Percentiles rank a stretch among this genome's conserved stretches.
These are phyloP conservation scores for Talaromyces ruber DNA, from an alignment of 495 filamentous ascomycete species.

Conservation along the genomic window DNA sequence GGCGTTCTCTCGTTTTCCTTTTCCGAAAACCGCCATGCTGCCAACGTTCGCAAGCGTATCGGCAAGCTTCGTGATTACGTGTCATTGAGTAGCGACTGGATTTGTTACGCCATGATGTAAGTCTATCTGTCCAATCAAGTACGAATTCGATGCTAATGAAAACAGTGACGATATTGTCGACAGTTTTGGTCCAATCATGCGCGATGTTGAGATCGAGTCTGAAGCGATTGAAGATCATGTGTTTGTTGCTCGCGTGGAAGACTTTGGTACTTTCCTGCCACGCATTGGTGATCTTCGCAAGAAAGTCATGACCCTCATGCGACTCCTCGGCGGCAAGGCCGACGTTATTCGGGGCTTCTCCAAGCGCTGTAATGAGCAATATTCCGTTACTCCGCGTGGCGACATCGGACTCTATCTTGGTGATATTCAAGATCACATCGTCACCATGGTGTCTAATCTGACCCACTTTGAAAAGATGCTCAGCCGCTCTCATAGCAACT, in stretches of 20 bases:
- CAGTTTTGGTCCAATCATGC: constrained; percentile 82
- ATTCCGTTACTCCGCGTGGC: constrained; percentile 84
- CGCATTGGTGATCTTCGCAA: constrained; percentile 86
- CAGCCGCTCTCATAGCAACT: constrained; percentile 89
- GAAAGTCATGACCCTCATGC: constrained; percentile 88
- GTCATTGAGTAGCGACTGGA: constrained; percentile 89
- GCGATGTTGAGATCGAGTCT: constrained; percentile 75
- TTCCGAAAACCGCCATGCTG: constrained; percentile 69
- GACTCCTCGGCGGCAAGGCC: constrained; percentile 88
- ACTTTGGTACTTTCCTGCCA: constrained; percentile 76
- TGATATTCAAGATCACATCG: constrained; percentile 97
- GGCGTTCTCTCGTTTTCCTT: constrained; percentile 93
- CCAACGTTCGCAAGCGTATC: constrained; percentile 85
- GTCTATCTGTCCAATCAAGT: constrained; percentile 15
- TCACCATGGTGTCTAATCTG: constrained; percentile 96
- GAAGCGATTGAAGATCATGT: constrained; percentile 93
- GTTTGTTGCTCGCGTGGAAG: constrained; percentile 80
- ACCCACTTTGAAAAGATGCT: constrained; percentile 97
- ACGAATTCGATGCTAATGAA: constrained; percentile 5
- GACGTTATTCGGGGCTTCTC: constrained; percentile 96
- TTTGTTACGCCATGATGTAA: constrained; percentile 97
- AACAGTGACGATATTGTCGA: constrained; percentile 91
- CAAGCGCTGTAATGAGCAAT: constrained; percentile 96
- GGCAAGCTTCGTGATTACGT: constrained; percentile 90
- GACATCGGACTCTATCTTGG: constrained; percentile 94